These are phyloP conservation scores for Coriaria nepalensis DNA, from an alignment of 306 rosid genomes.

Conservation along the genomic window DNA sequence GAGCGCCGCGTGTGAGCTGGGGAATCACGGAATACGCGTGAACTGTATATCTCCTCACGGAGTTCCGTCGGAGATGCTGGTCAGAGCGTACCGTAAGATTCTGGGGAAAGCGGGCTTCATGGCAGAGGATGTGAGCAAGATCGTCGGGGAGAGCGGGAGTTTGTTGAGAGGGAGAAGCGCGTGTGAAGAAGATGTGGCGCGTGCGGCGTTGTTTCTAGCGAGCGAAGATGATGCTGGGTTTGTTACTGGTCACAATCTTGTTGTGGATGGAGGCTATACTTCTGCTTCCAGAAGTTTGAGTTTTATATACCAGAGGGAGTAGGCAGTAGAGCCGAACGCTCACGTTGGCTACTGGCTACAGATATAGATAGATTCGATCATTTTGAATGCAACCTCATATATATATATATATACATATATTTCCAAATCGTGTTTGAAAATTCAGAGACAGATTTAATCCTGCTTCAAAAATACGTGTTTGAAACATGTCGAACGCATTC, in stretches of 20 bases:
- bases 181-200: slow-evolving; percentile 45
- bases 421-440: too few species aligned
- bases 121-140: slow-evolving; percentile 30
- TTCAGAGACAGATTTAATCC: too few species aligned
- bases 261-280: slow-evolving; percentile 69
- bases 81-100: slow-evolving; percentile 22
- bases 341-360: too few species aligned
- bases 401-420: neutral
- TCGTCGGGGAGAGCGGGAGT: slow-evolving; percentile 38
- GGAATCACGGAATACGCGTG: slow-evolving; percentile 58
- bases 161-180: slow-evolving; percentile 48
- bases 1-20: slow-evolving; percentile 66
- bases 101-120: slow-evolving; percentile 23
- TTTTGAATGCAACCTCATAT: too few species aligned
- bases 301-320: slow-evolving; percentile 27
- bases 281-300: slow-evolving; percentile 34
- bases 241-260: slow-evolving; percentile 56
- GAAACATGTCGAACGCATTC: too few species aligned
- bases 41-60: slow-evolving; percentile 70
- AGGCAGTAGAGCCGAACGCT: too few species aligned
- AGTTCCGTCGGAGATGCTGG: slow-evolving; percentile 65
- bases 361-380: too few species aligned
- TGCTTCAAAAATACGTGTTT: too few species aligned
- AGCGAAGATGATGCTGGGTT: slow-evolving; percentile 45
- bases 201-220: slow-evolving; percentile 54